Percentiles rank a stretch among this genome's conserved stretches.
Conservation (phyloP, 306 rosid species). For the Cicer cuneatum region DNA sequence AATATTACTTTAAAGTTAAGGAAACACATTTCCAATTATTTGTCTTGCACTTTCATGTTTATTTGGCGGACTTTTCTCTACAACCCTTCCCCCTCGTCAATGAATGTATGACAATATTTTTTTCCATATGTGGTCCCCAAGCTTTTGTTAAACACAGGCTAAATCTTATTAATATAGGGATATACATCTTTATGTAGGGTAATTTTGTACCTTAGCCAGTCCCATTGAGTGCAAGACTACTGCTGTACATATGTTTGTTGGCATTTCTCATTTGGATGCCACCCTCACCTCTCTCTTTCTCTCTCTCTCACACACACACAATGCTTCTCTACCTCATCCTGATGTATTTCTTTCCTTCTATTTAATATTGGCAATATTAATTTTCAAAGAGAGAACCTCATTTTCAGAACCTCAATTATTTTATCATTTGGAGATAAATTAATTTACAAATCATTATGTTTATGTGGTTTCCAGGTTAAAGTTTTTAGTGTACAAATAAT, state of each 20-base stretch:
- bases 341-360: slow-evolving; percentile 10
- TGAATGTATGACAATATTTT: background rate
- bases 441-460: background rate
- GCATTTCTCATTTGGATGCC: background rate
- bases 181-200: background rate
- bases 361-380: background rate
- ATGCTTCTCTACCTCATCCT: background rate
- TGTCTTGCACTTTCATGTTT: slow-evolving; percentile 4
- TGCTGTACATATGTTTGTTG: background rate
- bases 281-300: background rate
- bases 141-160: slow-evolving; percentile 3
- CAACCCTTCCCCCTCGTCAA: background rate
- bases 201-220: background rate
- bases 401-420: background rate
- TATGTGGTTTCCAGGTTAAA: background rate
- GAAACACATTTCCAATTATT: background rate
- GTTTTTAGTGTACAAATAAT: slow-evolving; percentile 51
- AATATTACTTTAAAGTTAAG: background rate
- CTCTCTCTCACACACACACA: background rate
- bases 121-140: slow-evolving; percentile 2
- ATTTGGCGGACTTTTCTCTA: background rate
- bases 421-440: background rate
- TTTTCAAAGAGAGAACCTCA: background rate
- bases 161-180: slow-evolving; percentile 13
- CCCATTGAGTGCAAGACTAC: background rate